Evolutionary conservation across 1,284 basidiomycete genomes (phyloP), one percentile per base, ranked within the genome.

Genomic region (Cystobasidium sp.): DNA sequence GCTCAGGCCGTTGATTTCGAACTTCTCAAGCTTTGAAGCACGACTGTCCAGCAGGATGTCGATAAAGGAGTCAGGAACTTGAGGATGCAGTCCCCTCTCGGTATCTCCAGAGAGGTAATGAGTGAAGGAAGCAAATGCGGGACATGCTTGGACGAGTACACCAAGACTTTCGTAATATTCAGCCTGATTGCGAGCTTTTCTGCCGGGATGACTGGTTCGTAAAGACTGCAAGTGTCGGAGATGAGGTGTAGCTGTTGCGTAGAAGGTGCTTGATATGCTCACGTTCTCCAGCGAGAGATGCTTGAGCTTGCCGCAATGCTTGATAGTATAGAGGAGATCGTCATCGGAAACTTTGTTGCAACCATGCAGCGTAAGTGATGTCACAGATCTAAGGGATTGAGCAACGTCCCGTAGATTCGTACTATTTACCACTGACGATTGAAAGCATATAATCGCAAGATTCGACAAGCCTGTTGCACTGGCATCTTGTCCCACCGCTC

Each of bases 61-160:
- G 47, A 72, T 47, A 43, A 72, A 72, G 16, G 9, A 22, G 31
- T 22, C 18, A 39, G 59, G 31, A n/a, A 72, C 69, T 56, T 49
- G 24, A 12, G 69, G 59, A 56, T 72, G 69, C 18, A 52, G 10
- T 3, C 69, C 69, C 14, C 69, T 3, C 31, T 52, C 61, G 5
- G 62, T 58, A 41, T 72, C 69, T 7, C 69, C 69, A 18, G 69
- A 72, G 16, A 72, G 52, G 24, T 72, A 72, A 24, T 72, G 69
- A 20, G 69, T 72, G 37, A 72, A 65, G 1, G 69, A 64, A 10
- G 41, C 14, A 20, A 72, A 72, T 10, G 53, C 9, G 2, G 47
- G 44, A 46, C 69, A 72, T 43, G 31, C 12, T 24, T 55, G 16
- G 14, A 64, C 24, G 9, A 72, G 39, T 12, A 31, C 24, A 8